Conservation (phyloP, 768 basidiomycete genomes). For the Cystobasidium onofrii region DNA sequence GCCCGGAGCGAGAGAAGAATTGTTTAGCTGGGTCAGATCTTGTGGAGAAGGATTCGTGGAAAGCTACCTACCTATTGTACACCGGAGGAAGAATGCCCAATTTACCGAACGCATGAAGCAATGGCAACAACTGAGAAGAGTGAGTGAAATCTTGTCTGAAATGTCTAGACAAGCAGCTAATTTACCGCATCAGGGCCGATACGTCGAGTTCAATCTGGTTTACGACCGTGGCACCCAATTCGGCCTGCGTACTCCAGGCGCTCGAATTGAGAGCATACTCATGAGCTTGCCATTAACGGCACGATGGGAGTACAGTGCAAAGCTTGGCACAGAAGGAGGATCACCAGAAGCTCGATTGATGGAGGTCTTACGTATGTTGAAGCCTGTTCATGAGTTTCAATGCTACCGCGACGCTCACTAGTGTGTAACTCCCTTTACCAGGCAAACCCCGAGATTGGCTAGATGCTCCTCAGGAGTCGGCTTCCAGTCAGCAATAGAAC, state of each 20-base stretch:
- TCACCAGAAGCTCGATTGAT: slow-evolving; percentile 62
- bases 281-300: slow-evolving; percentile 83
- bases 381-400: too few species aligned
- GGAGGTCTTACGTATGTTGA: slow-evolving; percentile 50
- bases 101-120: slow-evolving; percentile 58
- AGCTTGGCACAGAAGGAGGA: slow-evolving; percentile 57
- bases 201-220: slow-evolving; percentile 89
- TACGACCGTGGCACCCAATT: slow-evolving; percentile 78
- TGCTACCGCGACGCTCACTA: too few species aligned
- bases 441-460: too few species aligned
- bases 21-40: slow-evolving; percentile 66
- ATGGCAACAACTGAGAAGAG: slow-evolving; percentile 82
- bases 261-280: slow-evolving; percentile 77
- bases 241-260: slow-evolving; percentile 64
- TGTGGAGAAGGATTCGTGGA: slow-evolving; percentile 76
- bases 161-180: not conserved
- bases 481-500: too few species aligned
- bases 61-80: slow-evolving; percentile 79
- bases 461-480: too few species aligned
- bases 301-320: slow-evolving; percentile 81
- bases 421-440: too few species aligned
- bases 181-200: slow-evolving; percentile 54
- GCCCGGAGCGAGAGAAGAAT: slow-evolving; percentile 55
- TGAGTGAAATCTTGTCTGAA: not conserved
- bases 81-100: slow-evolving; percentile 49